A percentile compares a stretch with the other conserved stretches of the same genome.
phyloP scores from a whole-genome alignment of 768 basidiomycete genomes.

The Boletus patriciae region DNA sequence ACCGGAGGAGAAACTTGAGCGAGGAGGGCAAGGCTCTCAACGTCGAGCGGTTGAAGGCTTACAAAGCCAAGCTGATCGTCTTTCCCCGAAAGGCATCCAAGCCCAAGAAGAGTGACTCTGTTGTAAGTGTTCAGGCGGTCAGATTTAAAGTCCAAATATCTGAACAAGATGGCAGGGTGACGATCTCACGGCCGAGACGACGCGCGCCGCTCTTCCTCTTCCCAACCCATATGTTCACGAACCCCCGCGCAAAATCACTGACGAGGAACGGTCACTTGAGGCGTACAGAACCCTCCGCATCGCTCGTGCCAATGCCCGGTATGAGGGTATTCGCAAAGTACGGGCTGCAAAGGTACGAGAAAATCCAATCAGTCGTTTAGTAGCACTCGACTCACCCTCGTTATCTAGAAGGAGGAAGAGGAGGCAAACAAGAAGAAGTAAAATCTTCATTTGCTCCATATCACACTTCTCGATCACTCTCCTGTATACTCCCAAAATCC shows the following conservation, averaged over 20 bases:
- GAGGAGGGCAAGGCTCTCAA: slow-evolving; percentile 97
- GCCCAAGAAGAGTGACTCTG: slow-evolving; percentile 93
- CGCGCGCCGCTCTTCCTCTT: slow-evolving; percentile 65
- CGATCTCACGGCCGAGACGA: slow-evolving; percentile 76
- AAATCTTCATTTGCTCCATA: slow-evolving; percentile 28
- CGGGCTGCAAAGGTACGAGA: slow-evolving; percentile 77
- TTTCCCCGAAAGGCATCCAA: slow-evolving; percentile 96
- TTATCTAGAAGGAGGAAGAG: slow-evolving; percentile 79
- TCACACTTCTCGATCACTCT: slow-evolving; percentile 22
- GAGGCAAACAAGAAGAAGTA: slow-evolving; percentile 92
- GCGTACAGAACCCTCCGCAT: slow-evolving; percentile 88
- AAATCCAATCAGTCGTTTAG: neutral
- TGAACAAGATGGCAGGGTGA: slow-evolving; percentile 55
- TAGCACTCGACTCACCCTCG: slow-evolving; percentile 16
- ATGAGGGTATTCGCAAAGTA: slow-evolving; percentile 85
- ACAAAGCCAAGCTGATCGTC: slow-evolving; percentile 90
- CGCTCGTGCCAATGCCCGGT: slow-evolving; percentile 76
- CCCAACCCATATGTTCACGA: slow-evolving; percentile 70
- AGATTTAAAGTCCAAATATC: neutral
- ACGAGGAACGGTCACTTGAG: slow-evolving; percentile 83
- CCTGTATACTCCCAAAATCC: slow-evolving; percentile 40
- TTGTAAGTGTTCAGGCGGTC: slow-evolving; percentile 50
- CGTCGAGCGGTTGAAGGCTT: slow-evolving; percentile 89
- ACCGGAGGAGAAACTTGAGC: slow-evolving; percentile 92
- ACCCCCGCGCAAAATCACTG: slow-evolving; percentile 88